Conservation (phyloP, 2,329 filamentous ascomycete species). For the Exophiala viscosa region DNA sequence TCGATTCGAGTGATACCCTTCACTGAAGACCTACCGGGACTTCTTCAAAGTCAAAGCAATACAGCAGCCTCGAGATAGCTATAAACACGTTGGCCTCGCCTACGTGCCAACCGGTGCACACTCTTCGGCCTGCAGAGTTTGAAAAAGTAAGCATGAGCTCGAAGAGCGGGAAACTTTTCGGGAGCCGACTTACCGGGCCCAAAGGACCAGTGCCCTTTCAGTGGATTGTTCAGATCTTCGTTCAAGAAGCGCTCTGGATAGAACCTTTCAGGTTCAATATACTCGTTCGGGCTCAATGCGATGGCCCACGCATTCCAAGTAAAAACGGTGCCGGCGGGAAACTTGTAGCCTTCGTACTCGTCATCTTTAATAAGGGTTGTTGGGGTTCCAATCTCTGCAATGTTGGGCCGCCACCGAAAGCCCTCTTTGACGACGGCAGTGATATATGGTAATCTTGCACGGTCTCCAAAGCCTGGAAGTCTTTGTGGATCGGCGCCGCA, state of each 20-base stretch:
- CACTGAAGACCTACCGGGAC: too few species aligned
- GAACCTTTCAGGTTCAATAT: slow-evolving; percentile 9
- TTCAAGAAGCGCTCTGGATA: background rate
- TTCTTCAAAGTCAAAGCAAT: too few species aligned
- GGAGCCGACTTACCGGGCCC: too few species aligned
- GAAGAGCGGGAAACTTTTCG: too few species aligned
- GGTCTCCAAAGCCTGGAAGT: slow-evolving; percentile 32
- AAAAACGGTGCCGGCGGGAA: slow-evolving; percentile 47
- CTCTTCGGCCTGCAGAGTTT: too few species aligned
- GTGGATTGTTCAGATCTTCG: too few species aligned
- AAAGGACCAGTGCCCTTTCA: too few species aligned
- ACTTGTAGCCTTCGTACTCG: slow-evolving; percentile 42
- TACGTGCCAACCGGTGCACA: too few species aligned
- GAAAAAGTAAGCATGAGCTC: too few species aligned
- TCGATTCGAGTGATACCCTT: too few species aligned
- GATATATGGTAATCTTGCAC: slow-evolving; percentile 31
- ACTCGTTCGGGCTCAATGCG: slow-evolving; percentile 34
- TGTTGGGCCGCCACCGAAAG: slow-evolving; percentile 34
- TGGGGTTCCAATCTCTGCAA: slow-evolving; percentile 37
- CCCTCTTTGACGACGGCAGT: slow-evolving; percentile 32
- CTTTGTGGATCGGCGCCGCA: slow-evolving; percentile 30
- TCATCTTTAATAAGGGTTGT: slow-evolving; percentile 19
- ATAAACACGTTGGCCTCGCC: too few species aligned
- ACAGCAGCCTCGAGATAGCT: too few species aligned
- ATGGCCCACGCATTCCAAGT: slow-evolving; percentile 45